A percentile compares a stretch with the other conserved stretches of the same genome.
These are phyloP conservation scores for Mortierella sp. DNA, from an alignment of 371 early-diverging fungal genomes.

Conservation along the genomic window DNA sequence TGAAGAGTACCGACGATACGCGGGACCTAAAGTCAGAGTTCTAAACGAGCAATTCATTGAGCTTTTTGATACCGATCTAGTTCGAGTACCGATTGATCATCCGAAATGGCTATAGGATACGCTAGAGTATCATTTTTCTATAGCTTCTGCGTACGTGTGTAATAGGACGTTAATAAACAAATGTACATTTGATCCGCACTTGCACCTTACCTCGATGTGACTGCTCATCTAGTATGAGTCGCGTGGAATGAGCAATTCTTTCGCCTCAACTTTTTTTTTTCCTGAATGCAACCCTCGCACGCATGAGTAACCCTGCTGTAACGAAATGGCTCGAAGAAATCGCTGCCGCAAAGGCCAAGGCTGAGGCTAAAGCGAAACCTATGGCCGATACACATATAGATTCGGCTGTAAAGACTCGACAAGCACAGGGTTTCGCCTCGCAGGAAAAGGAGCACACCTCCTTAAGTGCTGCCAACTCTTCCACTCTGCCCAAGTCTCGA, in stretches of 20 bases:
- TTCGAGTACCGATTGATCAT: constrained; percentile 81
- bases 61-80: constrained; percentile 95
- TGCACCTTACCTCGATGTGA: neutral
- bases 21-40: constrained; percentile 95
- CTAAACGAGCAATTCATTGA: constrained; percentile 96
- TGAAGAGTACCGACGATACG: constrained; percentile 96
- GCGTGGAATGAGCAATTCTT: neutral
- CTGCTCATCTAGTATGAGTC: neutral
- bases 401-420: too few species aligned
- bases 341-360: constrained; percentile 44
- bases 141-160: too few species aligned
- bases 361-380: constrained; percentile 4
- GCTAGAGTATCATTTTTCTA: too few species aligned
- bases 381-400: neutral
- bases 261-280: neutral
- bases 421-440: neutral
- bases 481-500: neutral
- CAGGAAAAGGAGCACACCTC: neutral
- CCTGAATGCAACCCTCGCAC: neutral
- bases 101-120: constrained; percentile 81
- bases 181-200: neutral
- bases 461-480: neutral
- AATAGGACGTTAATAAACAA: too few species aligned
- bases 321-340: constrained; percentile 50
- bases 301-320: constrained; percentile 42